Conservation (phyloP, 148 eudicot species). For the Camellia sinensis region DNA sequence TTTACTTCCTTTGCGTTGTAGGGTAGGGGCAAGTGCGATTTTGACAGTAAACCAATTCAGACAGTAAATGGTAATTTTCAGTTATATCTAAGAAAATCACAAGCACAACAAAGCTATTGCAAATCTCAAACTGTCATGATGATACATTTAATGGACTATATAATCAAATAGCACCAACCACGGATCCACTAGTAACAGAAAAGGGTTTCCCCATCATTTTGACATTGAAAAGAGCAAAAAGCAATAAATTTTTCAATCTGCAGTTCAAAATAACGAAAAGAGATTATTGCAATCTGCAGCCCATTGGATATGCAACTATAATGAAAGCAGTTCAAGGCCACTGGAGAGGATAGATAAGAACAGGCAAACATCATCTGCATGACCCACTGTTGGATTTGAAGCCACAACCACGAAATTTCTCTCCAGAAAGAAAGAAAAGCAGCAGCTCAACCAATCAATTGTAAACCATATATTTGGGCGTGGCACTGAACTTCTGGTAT, state of each 20-base stretch:
- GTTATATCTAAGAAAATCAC: background rate
- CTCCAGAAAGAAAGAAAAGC: background rate
- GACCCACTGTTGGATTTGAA: background rate
- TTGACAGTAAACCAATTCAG: background rate
- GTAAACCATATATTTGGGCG: constrained; percentile 95
- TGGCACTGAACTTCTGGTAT: constrained; percentile 95
- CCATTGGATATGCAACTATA: background rate
- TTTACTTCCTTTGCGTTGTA: no score
- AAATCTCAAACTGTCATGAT: background rate
- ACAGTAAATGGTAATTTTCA: background rate
- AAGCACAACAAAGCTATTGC: constrained; percentile 2
- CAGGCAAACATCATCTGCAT: background rate
- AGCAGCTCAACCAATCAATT: constrained; percentile 36
- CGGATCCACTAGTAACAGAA: background rate
- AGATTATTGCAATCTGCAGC: background rate
- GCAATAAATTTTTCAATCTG: background rate
- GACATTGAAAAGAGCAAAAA: no score
- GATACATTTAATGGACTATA: background rate
- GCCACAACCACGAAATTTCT: background rate
- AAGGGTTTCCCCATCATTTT: background rate
- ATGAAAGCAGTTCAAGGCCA: background rate
- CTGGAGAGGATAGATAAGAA: background rate
- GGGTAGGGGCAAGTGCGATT: background rate
- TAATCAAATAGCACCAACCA: background rate
- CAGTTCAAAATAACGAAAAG: background rate